Conservation (phyloP, 2,329 filamentous ascomycete genomes). For the Alternaria tenuissima region DNA sequence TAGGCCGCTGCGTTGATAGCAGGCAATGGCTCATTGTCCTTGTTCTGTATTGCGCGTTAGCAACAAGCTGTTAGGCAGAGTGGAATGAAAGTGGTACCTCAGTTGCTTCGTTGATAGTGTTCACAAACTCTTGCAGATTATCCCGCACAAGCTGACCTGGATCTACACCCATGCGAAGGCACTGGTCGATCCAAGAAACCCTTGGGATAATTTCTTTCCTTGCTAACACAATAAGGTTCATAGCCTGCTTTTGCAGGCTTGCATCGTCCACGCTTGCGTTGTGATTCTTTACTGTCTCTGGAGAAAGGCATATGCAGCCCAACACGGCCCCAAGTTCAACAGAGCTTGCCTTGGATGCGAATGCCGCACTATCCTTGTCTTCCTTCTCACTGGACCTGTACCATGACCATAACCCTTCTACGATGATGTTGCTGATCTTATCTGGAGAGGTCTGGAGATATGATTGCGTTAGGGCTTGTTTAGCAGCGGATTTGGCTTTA, state of each 20-base stretch:
- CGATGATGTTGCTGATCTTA: slow-evolving; percentile 68
- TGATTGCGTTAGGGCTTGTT: slow-evolving; percentile 67
- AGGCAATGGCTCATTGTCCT: slow-evolving; percentile 35
- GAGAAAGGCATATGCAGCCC: slow-evolving; percentile 68
- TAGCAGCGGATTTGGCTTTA: slow-evolving; percentile 69
- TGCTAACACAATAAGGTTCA: slow-evolving; percentile 78
- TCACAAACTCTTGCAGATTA: slow-evolving; percentile 70
- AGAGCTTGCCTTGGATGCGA: slow-evolving; percentile 70
- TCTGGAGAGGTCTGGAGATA: slow-evolving; percentile 67
- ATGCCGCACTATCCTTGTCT: slow-evolving; percentile 81
- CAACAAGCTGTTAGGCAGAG: not conserved
- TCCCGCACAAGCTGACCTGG: slow-evolving; percentile 78
- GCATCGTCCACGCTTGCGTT: slow-evolving; percentile 57
- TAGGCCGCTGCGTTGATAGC: slow-evolving; percentile 75
- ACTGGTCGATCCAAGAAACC: slow-evolving; percentile 88
- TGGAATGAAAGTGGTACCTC: slow-evolving; percentile 58
- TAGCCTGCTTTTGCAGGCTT: slow-evolving; percentile 73
- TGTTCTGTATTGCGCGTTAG: slow-evolving; percentile 24
- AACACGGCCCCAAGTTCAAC: slow-evolving; percentile 69
- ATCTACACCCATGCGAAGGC: slow-evolving; percentile 80
- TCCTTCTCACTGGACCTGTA: slow-evolving; percentile 69
- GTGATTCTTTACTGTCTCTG: slow-evolving; percentile 59
- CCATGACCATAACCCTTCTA: slow-evolving; percentile 82
- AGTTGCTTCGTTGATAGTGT: slow-evolving; percentile 67
- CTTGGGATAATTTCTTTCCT: slow-evolving; percentile 79